These are phyloP conservation scores for Austroboletus rostrupii DNA, from an alignment of 1,284 basidiomycete genomes.

Conservation along the genomic window DNA sequence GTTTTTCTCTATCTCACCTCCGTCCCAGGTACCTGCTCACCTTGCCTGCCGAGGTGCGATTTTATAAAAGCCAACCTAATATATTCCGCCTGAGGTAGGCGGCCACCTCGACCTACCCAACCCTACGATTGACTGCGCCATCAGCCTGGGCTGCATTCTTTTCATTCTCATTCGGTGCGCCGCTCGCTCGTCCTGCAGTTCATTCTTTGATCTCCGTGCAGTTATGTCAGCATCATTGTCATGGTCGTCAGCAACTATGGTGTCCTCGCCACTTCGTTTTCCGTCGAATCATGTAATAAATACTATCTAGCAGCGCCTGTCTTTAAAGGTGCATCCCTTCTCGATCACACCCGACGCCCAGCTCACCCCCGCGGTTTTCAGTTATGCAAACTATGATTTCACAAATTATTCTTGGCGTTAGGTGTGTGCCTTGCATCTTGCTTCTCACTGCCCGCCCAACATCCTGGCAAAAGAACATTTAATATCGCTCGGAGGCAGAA, in stretches of 20 bases:
- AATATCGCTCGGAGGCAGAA: slow-evolving; percentile 28
- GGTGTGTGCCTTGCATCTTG: slow-evolving; percentile 8
- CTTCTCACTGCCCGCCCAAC: not conserved
- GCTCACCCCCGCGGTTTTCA: slow-evolving; percentile 1
- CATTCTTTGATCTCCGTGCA: slow-evolving; percentile 13
- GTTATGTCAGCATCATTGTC: slow-evolving; percentile 38
- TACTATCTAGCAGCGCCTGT: slow-evolving; percentile 31
- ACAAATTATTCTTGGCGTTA: slow-evolving; percentile 32
- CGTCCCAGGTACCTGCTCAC: slow-evolving; percentile 36
- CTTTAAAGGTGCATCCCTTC: slow-evolving; percentile 31
- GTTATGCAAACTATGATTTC: slow-evolving; percentile 35
- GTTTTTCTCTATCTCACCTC: not conserved
- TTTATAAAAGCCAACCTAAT: slow-evolving; percentile 35
- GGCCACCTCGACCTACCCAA: not conserved
- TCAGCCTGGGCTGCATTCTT: slow-evolving; percentile 30
- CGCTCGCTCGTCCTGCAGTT: not conserved
- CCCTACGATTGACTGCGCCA: not conserved
- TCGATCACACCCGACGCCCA: not conserved
- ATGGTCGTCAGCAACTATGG: slow-evolving; percentile 38
- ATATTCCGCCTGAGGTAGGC: slow-evolving; percentile 28
- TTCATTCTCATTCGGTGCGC: slow-evolving; percentile 38
- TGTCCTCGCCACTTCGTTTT: slow-evolving; percentile 33
- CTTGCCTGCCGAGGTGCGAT: slow-evolving; percentile 38
- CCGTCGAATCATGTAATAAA: slow-evolving; percentile 21
- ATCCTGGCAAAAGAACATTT: slow-evolving; percentile 25